Evolutionary conservation across 2,329 filamentous ascomycete species (phyloP), one percentile per base, ranked within the genome.

Genomic region (Phaeophleospora eucalypticola): DNA sequence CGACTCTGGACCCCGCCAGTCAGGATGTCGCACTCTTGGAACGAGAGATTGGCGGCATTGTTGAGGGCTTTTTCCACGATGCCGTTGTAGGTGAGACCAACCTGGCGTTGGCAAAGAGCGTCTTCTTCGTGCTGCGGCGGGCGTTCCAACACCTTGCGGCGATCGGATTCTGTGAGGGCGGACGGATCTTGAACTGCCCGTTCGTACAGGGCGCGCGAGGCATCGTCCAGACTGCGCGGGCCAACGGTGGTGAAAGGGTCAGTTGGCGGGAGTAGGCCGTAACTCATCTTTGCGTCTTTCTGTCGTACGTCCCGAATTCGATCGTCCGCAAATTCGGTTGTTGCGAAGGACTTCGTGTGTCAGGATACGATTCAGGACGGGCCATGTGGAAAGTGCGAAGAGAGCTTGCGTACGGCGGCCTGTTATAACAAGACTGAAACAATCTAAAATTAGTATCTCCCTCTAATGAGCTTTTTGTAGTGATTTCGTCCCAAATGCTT

Each of bases 221-320:
- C 35, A 18, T 37, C 35, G 8, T 18, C 8, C 8, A 37, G 35
- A 9, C 14, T 8, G 35, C 15, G 35, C 8, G 8, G 35, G 12
- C 29, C 27, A 32, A 8, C 8, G 27, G 27, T 32, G 8, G 8
- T 32, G 27, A 32, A n/a, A 8, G n/a, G 8, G 27, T n/a, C 8
- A 8, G n/a, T 32, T 32, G 27, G 27, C 8, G 27, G 27, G n/a
- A 32, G 27, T n/a, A 8, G 8, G 27, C n/a, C n/a, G 27, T 32
- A 32, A 32, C 27, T 32, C 27, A 32, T 32, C 33, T 44, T 16
- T 38, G 16, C n/a, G n/a, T n/a, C n/a, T n/a, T n/a, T n/a, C n/a
- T n/a, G n/a, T n/a, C n/a, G n/a, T n/a, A n/a, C n/a, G n/a, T n/a
- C n/a, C n/a, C n/a, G n/a, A n/a, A n/a, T n/a, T n/a, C n/a, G n/a